Conservation (phyloP, 495 filamentous ascomycete species). For the Pyronema omphalodes region DNA sequence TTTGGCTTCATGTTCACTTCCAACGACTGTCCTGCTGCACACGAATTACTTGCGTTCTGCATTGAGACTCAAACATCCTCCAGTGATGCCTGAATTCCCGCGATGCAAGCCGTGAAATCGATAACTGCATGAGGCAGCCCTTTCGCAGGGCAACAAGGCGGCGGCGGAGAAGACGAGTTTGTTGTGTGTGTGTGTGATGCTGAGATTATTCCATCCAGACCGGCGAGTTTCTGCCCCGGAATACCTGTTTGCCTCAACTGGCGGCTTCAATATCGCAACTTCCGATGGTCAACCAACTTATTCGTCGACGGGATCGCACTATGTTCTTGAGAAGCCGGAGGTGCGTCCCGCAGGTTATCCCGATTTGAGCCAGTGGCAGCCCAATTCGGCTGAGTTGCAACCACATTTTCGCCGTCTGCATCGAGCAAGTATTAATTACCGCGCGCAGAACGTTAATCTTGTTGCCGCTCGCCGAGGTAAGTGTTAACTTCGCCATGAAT, state of each 20-base stretch:
- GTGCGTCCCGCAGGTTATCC: not conserved
- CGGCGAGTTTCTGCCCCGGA: constrained; percentile 3
- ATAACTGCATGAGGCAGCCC: no score
- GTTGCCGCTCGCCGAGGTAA: no score
- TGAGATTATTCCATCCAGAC: not conserved
- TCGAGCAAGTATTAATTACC: not conserved
- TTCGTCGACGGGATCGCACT: not conserved
- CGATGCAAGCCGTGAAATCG: no score
- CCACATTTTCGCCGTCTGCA: not conserved
- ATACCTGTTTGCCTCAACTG: not conserved
- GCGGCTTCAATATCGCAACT: not conserved
- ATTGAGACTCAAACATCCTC: no score
- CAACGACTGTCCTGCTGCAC: no score
- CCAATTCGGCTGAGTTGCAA: not conserved
- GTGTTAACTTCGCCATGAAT: no score
- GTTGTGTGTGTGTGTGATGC: not conserved
- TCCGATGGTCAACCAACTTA: not conserved
- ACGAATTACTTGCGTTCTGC: no score
- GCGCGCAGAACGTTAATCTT: not conserved
- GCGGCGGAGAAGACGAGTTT: no score
- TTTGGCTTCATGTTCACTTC: no score
- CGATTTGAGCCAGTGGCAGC: not conserved
- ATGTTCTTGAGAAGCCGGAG: not conserved
- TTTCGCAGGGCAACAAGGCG: no score
- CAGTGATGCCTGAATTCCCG: no score